These are phyloP conservation scores for Neofusicoccum sp. DNA, from an alignment of 2,329 filamentous ascomycete genomes.

Conservation along the genomic window DNA sequence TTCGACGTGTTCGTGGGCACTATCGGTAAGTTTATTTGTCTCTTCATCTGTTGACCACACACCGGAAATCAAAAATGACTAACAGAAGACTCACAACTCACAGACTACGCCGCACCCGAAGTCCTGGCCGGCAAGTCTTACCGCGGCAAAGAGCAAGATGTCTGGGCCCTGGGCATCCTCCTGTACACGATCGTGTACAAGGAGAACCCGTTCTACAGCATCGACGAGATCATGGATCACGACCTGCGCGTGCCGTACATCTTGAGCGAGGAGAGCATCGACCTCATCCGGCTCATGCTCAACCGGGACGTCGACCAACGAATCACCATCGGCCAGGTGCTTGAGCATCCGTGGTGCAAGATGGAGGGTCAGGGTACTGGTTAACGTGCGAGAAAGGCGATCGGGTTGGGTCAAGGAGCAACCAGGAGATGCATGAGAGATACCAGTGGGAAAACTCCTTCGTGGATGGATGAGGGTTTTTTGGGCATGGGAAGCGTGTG, in stretches of 20 bases:
- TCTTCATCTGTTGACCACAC: background rate
- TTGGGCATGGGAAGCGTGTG: too few species aligned
- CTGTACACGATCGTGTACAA: conserved; percentile 99
- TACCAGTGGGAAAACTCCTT: too few species aligned
- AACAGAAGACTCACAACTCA: background rate
- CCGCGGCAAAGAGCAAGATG: conserved; percentile 93
- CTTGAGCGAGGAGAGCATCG: conserved; percentile 87
- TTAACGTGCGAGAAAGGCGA: background rate
- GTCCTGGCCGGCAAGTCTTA: conserved; percentile 91
- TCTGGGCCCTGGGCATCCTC: conserved; percentile 95
- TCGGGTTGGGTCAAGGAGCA: too few species aligned
- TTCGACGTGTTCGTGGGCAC: conserved; percentile 99
- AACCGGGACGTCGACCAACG: conserved; percentile 81
- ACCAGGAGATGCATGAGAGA: too few species aligned
- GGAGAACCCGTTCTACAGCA: conserved; percentile 98
- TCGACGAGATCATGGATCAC: conserved; percentile 98
- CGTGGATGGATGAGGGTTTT: too few species aligned
- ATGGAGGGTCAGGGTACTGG: conserved; percentile 2
- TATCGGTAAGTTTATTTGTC: conserved; percentile 66
- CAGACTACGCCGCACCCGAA: conserved; percentile 98
- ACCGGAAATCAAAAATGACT: background rate
- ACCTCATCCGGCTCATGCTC: conserved; percentile 88
- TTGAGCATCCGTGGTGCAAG: conserved; percentile 81
- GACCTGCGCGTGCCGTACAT: conserved; percentile 87
- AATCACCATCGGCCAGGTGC: conserved; percentile 81